Conservation (phyloP, 2,329 filamentous ascomycete species). For the Phyllosticta citribraziliensis region DNA sequence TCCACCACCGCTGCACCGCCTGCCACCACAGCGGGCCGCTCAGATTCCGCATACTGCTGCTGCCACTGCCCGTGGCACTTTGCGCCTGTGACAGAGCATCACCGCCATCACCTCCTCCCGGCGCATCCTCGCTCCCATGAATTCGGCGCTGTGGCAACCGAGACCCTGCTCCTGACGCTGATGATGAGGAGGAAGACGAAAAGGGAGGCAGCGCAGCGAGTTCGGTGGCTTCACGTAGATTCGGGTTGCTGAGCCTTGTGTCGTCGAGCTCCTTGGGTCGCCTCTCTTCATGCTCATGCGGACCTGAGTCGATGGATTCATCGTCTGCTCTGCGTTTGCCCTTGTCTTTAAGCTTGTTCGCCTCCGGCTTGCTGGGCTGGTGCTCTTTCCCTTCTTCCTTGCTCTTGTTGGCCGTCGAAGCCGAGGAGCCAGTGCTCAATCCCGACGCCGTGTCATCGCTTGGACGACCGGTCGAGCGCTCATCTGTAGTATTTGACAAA, state of each 20-base stretch:
- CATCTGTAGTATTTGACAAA: too few species aligned
- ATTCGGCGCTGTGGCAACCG: neutral
- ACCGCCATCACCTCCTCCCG: neutral
- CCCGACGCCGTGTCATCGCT: too few species aligned
- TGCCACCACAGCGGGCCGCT: constrained; percentile 27
- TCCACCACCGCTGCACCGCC: constrained; percentile 37
- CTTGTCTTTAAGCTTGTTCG: neutral
- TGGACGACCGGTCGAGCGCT: too few species aligned
- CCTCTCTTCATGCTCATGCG: neutral
- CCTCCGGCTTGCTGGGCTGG: neutral
- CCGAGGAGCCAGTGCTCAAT: neutral
- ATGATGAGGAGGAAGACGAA: neutral
- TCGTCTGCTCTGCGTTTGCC: neutral
- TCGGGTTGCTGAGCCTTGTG: constrained; percentile 1
- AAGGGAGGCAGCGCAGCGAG: neutral
- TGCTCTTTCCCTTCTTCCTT: neutral
- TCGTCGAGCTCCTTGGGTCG: neutral
- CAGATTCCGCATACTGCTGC: constrained; percentile 12
- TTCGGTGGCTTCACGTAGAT: constrained; percentile 9
- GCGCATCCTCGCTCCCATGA: neutral
- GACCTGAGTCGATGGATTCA: neutral
- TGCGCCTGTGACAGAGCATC: constrained; percentile 8
- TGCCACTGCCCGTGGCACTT: constrained; percentile 11
- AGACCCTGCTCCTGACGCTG: neutral
- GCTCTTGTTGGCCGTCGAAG: neutral